Evolutionary conservation across 1,139 yeast species (phyloP).

Genomic region (Magnusiomyces paraingens): DNA sequence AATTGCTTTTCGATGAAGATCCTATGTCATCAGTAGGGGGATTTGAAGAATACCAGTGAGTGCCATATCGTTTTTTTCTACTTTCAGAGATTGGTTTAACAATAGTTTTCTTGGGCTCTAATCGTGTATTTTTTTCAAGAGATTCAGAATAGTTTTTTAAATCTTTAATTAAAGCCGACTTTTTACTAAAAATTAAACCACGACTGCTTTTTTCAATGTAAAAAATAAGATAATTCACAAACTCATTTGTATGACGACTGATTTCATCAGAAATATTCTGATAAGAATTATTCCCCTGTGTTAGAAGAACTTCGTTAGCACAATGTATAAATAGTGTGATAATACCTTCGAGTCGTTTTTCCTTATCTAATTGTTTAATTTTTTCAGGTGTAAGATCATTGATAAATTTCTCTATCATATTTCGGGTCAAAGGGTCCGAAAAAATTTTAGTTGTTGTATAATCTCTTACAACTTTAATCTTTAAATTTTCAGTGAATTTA

Average conservation of each 20-base stretch:
- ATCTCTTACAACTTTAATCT: no score
- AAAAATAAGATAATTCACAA: constrained; percentile 3
- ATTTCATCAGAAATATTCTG: constrained; percentile 2
- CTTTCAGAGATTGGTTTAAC: neutral
- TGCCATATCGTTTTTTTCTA: neutral
- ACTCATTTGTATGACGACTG: neutral
- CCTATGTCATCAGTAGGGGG: neutral
- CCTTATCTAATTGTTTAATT: neutral
- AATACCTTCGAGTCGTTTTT: neutral
- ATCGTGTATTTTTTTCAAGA: neutral
- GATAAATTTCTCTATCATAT: neutral
- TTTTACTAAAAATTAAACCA: neutral
- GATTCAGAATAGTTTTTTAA: neutral
- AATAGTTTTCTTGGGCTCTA: constrained; percentile 4
- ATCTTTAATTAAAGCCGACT: neutral
- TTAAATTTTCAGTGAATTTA: no score
- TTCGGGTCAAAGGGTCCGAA: constrained; percentile 3
- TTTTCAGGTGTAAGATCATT: neutral
- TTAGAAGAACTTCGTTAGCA: neutral
- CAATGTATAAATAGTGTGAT: constrained; percentile 1
- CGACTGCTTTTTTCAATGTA: neutral
- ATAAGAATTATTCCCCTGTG: neutral
- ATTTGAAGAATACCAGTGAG: neutral
- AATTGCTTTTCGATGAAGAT: neutral
- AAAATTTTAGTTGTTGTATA: neutral